Percentiles rank a stretch among this genome's conserved stretches.
Evolutionary conservation across 306 rosid species (phyloP).

Genomic region (Gillenia trifoliata): DNA sequence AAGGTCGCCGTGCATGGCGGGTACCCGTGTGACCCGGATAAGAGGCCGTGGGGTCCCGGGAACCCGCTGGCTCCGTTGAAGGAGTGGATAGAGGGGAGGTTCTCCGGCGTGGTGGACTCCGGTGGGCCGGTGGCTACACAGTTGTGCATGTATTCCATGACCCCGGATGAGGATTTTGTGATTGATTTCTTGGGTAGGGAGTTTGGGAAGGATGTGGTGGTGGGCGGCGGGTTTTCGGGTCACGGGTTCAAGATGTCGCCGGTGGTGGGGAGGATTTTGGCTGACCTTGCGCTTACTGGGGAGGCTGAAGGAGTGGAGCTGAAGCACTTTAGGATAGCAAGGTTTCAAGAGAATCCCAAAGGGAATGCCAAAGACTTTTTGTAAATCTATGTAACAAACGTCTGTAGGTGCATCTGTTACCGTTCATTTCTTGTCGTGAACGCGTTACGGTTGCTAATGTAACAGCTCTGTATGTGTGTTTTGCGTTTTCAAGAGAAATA

Average conservation of each 20-base stretch:
- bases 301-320: constrained; percentile 55
- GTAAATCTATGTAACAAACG: not conserved
- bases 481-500: too few relatives aligned
- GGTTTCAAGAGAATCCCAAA: constrained; percentile 46
- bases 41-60: constrained; percentile 63
- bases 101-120: constrained; percentile 54
- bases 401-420: too few relatives aligned
- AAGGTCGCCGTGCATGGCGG: constrained; percentile 73
- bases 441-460: not conserved
- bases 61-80: constrained; percentile 32
- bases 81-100: constrained; percentile 47
- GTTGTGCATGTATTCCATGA: constrained; percentile 77
- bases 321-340: constrained; percentile 42
- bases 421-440: too few relatives aligned
- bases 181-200: constrained; percentile 80
- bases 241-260: constrained; percentile 97
- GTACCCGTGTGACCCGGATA: constrained; percentile 59
- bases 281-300: constrained; percentile 53
- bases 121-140: constrained; percentile 52
- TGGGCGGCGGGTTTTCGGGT: constrained; percentile 91
- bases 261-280: constrained; percentile 55
- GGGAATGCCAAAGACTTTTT: constrained; percentile 37
- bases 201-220: constrained; percentile 59
- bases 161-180: constrained; percentile 73
- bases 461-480: not conserved